Evolutionary conservation across 2,329 filamentous ascomycete genomes (phyloP), one percentile per base, ranked within the genome.

Genomic region (Cladosporium austrohemisphaericum): DNA sequence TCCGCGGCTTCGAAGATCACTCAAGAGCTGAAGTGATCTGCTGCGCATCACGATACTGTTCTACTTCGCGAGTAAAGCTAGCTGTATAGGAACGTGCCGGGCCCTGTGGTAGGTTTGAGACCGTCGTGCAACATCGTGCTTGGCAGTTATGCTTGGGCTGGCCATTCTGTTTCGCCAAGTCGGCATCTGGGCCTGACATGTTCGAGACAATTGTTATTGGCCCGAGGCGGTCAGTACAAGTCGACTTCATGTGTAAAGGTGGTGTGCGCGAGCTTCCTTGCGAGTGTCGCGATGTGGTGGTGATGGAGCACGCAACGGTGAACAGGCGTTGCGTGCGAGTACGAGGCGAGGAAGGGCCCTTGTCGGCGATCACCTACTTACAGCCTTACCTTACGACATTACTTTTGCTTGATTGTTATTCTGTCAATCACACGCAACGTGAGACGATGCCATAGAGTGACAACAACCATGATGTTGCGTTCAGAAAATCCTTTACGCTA

Each of bases 41-140:
- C 37, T 28, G 14, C 26, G 13, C 36, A 25, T 40, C 36, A 9
- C 22, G 3, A n/a, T 25, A 38, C 22, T 40, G 22, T 9, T n/a
- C 14, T 13, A 26, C 22, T 40, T 19, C 32, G 13, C 36, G 22
- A 8, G 23, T 13, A 33, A 10, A 16, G 2, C 29, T 28, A 35
- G 41, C 5, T 26, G 41, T 22, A 37, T 38, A 47, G 33, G 44
- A 19, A 28, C 44, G 44, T 28, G 44, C 33, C 44, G 44, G 44
- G 6, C 16, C 33, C 44, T 29, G 44, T 26, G 44, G 44, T 47
- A 47, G 44, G 25, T 47, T 38, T 25, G 44, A 31, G 29, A 20
- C 23, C 33, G 11, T 38, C 25, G 14, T 5, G 28, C 31, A 31
- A 46, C 36, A 36, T 31, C 33, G 16, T 38, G 20, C 44, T 47